phyloP scores from a whole-genome alignment of 2,329 filamentous ascomycete genomes.

The Ophiostoma sp. region DNA sequence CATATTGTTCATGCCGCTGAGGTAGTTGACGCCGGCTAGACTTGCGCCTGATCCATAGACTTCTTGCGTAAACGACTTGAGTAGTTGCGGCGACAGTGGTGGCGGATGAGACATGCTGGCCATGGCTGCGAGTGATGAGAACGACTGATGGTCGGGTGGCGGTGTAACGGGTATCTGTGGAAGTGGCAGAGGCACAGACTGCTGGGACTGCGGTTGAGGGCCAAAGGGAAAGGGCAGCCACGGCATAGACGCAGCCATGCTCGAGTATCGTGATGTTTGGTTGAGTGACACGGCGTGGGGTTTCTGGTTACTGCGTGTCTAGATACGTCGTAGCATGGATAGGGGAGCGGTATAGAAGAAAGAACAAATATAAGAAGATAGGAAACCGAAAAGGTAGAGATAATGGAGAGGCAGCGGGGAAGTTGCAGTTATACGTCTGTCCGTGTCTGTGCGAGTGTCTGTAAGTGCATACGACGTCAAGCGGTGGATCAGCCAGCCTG shows the following conservation, averaged over 20 bases:
- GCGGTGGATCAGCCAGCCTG: conserved; percentile 12
- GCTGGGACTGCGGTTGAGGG: conserved; percentile 23
- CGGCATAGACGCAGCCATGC: conserved; percentile 31
- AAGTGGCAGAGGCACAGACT: not conserved
- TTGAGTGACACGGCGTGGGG: no score
- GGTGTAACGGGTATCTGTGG: conserved; percentile 36
- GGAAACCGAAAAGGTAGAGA: not conserved
- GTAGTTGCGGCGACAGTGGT: conserved; percentile 23
- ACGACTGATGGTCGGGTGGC: conserved; percentile 37
- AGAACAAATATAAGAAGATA: not conserved
- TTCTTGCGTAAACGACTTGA: conserved; percentile 29
- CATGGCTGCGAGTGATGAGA: conserved; percentile 25
- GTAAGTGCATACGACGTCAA: conserved; percentile 7
- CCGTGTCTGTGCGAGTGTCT: not conserved
- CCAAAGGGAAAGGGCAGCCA: conserved; percentile 31
- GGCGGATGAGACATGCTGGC: conserved; percentile 18
- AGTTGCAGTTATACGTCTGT: conserved; percentile 10
- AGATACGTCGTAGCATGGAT: no score
- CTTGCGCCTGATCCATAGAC: conserved; percentile 22
- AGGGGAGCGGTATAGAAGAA: not conserved
- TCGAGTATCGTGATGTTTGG: not conserved
- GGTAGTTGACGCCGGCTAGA: conserved; percentile 12
- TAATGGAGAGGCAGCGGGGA: conserved; percentile 4
- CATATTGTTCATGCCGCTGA: not conserved
- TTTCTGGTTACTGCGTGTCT: no score